A percentile compares a stretch with the other conserved stretches of the same genome.
Evolutionary conservation across 768 basidiomycete species (phyloP).

Genomic region (Dacryopinax primogenitus): DNA sequence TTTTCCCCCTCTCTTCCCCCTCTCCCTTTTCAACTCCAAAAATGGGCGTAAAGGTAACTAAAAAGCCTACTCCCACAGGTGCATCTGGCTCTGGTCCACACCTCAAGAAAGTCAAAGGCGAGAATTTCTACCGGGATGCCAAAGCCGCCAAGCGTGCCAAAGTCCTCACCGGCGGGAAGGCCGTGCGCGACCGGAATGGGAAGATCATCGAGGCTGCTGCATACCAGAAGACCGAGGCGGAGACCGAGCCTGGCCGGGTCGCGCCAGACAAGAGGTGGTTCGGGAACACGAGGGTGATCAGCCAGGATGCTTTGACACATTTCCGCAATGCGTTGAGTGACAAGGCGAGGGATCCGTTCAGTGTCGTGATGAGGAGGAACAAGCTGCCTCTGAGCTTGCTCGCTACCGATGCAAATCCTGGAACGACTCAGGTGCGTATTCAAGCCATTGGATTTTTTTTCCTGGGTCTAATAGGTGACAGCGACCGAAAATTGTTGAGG

Average conservation of each 20-base stretch:
- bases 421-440: slow-evolving; percentile 50
- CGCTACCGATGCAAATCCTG: slow-evolving; percentile 76
- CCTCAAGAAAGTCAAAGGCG: slow-evolving; percentile 67
- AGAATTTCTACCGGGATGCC: slow-evolving; percentile 97
- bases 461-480: slow-evolving; percentile 24
- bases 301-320: slow-evolving; percentile 89
- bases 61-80: neutral
- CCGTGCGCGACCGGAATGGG: slow-evolving; percentile 79
- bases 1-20: neutral
- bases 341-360: slow-evolving; percentile 89
- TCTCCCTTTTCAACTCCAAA: neutral
- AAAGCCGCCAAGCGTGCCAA: slow-evolving; percentile 74
- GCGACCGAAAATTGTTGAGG: slow-evolving; percentile 89
- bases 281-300: slow-evolving; percentile 97
- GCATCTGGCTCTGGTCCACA: neutral
- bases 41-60: neutral
- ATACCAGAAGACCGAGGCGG: slow-evolving; percentile 90
- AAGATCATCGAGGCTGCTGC: slow-evolving; percentile 88
- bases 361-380: slow-evolving; percentile 82
- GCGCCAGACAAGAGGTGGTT: slow-evolving; percentile 97
- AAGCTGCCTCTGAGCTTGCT: slow-evolving; percentile 95
- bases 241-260: slow-evolving; percentile 78
- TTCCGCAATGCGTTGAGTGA: slow-evolving; percentile 78
- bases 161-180: slow-evolving; percentile 86
- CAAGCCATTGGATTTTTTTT: neutral